Base-by-base conservation (phyloP, 345 rosid species). In the Gossypium raimondii region DNA sequence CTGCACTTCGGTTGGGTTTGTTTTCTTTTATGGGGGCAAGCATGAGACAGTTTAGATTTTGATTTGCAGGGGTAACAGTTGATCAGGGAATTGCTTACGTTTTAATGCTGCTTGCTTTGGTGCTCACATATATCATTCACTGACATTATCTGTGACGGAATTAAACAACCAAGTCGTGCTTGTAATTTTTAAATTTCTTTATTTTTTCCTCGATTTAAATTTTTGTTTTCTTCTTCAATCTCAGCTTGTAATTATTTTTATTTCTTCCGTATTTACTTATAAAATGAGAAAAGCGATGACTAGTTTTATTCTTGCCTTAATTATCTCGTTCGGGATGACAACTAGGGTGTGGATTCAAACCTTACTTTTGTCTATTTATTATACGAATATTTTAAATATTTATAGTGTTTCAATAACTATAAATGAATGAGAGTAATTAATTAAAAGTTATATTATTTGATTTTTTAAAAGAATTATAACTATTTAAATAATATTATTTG, bases 41-140 rank as follows among this genome's bases (percentile, higher is more conserved):
- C 41, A 34, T 34, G 41, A 34, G 1, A 29, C 51, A 1, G 38
- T 44, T 60, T 10, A 17, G 25, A 11, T 22, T 57, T 14, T 25
- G 52, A 9, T 8, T 55, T 76, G 70, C 74, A 78, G 82, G 73
- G 45, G 73, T 70, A 11, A 73, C 80, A 57, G 70, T 79, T 51
- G 85, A 82, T 65, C 85, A 76, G 44, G 80, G 85, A 47, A 20
- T 82, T 73, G 84, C 84, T 13, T 81, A 73, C 43, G 70, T 73
- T 4, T 38, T 78, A 9, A 78, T 78, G 79, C 22, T 81, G 69
- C 13, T 78, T 22, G 84, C 82, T 73, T 48, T 76, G 73, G 73
- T 76, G 55, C 78, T 78, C 50, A 73, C 78, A 10, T 78, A 76
- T 51, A 25, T 78, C 73, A 73, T 81, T 63, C 84, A 78, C 34